Base-by-base conservation (phyloP, 768 basidiomycete species). In the Arthromyces matolae region DNA sequence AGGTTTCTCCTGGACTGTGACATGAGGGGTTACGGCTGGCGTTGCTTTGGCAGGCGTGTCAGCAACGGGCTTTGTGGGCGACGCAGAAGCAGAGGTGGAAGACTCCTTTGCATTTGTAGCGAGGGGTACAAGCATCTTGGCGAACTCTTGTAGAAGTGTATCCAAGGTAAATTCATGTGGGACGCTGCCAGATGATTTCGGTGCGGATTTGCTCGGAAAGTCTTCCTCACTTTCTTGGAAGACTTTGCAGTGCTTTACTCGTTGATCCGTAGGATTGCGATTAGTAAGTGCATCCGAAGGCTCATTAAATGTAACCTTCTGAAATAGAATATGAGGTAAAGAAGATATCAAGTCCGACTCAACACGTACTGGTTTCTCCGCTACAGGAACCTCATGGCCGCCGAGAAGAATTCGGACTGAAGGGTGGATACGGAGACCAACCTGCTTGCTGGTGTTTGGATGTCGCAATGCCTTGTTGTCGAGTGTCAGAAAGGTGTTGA, bases 71-170 rank as follows among this genome's bases (percentile, higher is more conserved):
- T 34, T 36, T 13, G 31, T 16, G 18, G 37, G 41, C 16, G 40
- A 29, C 6, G 53, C 16, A 12, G 54, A 40, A 9, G 33, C 24
- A 24, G 29, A 32, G 4, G 23, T 4, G 36, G n/a, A 5, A 24
- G 39, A 39, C n/a, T 29, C 40, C 27, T 36, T 20, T 5, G 23
- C 37, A 8, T 22, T 22, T 6, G 42, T 8, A 6, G 35, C 3
- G 14, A 25, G 12, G n/a, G 41, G 38, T 5, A 24, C 39, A 18
- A 56, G 25, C 8, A 52, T 25, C n/a, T 47, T 45, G 32, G 28
- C 27, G 20, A 50, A 47, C n/a, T 38, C 38, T 18, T 39, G 18
- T 10, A 36, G 8, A 16, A 27, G 23, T n/a, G n/a, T n/a, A n/a
- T n/a, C n/a, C n/a, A n/a, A n/a, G n/a, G n/a, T n/a, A n/a, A n/a